Base-by-base conservation (phyloP, 2,329 filamentous ascomycete genomes). In the Magnaporthiopsis rhizophila region DNA sequence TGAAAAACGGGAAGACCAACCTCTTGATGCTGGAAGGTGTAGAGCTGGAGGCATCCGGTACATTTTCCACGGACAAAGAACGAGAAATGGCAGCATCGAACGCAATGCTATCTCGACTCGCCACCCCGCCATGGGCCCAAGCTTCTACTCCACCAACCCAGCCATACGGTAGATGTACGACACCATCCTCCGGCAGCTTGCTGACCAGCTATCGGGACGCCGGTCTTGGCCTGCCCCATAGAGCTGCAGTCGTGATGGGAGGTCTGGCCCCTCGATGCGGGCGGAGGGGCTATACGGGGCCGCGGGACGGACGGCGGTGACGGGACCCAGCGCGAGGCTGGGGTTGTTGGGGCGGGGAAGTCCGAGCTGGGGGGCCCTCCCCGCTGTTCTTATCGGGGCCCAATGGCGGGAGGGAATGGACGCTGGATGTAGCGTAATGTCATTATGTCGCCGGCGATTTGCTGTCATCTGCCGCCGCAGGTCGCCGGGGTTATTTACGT, bases 321-420 rank as follows among this genome's bases (percentile, higher is more conserved):
- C 45, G 45, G 45, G 18, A n/a, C 45, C 45, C 21, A n/a, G 21
- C 2, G 18, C 45, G 21, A 53, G 45, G 5, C 21, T 53, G n/a
- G 21, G 21, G 1, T 3, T 38, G 36, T n/a, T 53, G 6, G 45
- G 45, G 45, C 45, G 45, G 45, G 45, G 45, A 38, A 38, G 36
- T 38, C 36, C 21, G 45, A 53, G 45, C 45, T 2, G 45, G 45
- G 21, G 8, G 6, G 15, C 45, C 21, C 18, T 6, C 45, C 45
- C 45, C 45, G 45, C 45, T 21, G 45, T 15, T 61, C 58, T 62
- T 63, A 58, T 58, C 57, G 5, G 26, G 57, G 57, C 57, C 57
- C 57, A 58, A 58, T 58, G 24, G 57, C 24, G 13, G 13, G 6
- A 5, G 15, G 15, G 36, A 38, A 38, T 38, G 18, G 11, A 26